Base-by-base conservation (phyloP, 2,329 filamentous ascomycete species). In the Colletotrichum aenigma region DNA sequence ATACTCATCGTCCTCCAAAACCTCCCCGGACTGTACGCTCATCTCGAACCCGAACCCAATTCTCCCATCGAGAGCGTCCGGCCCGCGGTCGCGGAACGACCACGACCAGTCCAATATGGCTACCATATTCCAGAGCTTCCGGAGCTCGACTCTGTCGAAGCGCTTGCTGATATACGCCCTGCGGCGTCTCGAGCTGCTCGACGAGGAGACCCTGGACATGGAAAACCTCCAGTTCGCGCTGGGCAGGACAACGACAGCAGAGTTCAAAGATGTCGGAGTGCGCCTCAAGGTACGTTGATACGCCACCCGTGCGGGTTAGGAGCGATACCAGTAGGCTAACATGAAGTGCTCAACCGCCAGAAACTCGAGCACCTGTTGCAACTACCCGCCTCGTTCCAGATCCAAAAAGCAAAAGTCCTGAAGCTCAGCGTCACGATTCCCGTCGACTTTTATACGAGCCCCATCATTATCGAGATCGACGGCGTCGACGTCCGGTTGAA, bases 101-200 rank as follows among this genome's bases (percentile, higher is more conserved):
- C 36, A n/a, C 52, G 30, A 60, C 48, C 9, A 21, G 67, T n/a
- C 76, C 83, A 84, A 76, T 84, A 96, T 96, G 94, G 92, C 93
- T 70, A 93, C 90, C 82, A 92, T 95, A 83, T 91, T 97, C 81
- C 93, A 89, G 84, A 89, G 88, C 74, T 91, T 92, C 81, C 86
- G 88, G 80, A 88, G 86, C 83, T 91, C 95, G 78, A 94, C 92
- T 79, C 95, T 98, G 88, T 95, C 96, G 86, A 98, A 97, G 90
- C 93, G 94, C 84, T 90, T 98, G 80, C 90, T 98, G 78, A 93
- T 95, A 79, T 98, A 97, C 87, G 95, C 93, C 66, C 88, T 99
- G 56, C 94, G 94, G 28, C 93, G 93, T 74, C 89, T 98, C 75
- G 96, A 98, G 79, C 89, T 98, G 71, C 91, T 99, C 75, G 97